Conservation (phyloP, 768 basidiomycete species). For the Amanita pseudoporphyria region DNA sequence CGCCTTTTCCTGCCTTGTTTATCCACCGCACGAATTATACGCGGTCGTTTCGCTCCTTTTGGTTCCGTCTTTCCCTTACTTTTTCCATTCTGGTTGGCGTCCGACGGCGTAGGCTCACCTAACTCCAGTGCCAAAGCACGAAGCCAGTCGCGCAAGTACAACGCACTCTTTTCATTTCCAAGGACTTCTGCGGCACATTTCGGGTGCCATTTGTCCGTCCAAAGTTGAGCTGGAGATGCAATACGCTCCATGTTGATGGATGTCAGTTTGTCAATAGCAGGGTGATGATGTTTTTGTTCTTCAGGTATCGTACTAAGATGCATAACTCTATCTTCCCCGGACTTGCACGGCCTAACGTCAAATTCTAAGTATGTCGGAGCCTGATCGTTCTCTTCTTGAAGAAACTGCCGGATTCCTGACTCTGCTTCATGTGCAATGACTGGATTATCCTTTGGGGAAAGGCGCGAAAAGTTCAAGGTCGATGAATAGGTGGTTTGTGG, state of each 20-base stretch:
- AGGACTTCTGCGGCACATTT: constrained; percentile 64
- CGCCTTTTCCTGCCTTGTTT: constrained; percentile 44
- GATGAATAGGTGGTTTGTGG: constrained; percentile 32
- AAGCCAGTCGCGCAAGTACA: constrained; percentile 75
- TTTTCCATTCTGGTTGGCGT: constrained; percentile 11
- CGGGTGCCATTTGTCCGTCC: constrained; percentile 77
- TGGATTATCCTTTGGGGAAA: background rate
- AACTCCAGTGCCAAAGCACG: constrained; percentile 55
- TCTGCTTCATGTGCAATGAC: background rate
- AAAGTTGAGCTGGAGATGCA: constrained; percentile 34
- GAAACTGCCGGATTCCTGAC: background rate
- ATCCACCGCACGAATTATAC: constrained; percentile 44
- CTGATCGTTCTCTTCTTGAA: background rate
- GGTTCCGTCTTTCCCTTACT: constrained; percentile 13
- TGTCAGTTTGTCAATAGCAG: constrained; percentile 38
- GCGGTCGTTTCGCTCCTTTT: constrained; percentile 47
- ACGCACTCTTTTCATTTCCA: constrained; percentile 63
- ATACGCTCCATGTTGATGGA: constrained; percentile 11
- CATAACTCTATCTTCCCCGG: background rate
- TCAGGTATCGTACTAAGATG: constrained; percentile 19
- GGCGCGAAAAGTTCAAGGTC: background rate
- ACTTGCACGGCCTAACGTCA: background rate
- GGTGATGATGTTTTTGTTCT: constrained; percentile 31
- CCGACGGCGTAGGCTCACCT: constrained; percentile 10
- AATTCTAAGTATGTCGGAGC: background rate